A percentile compares a stretch with the other conserved stretches of the same genome.
Evolutionary conservation across 208 protist species (phyloP).

Genomic region (Angomonas deanei): DNA sequence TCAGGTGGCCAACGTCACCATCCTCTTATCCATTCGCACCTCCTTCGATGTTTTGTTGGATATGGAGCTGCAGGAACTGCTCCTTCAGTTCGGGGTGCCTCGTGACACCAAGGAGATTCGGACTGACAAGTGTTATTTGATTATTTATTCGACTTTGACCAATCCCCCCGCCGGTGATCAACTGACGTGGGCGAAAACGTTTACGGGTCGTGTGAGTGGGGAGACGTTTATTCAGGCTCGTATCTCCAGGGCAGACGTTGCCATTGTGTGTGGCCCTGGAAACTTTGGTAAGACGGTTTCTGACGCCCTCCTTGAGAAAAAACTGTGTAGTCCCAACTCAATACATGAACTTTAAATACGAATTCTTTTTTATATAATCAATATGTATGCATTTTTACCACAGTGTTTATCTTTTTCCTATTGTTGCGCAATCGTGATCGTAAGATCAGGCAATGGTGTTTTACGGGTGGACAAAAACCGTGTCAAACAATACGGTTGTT

Average conservation of each 20-base stretch:
- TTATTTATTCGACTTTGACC: background rate
- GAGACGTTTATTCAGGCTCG: slow-evolving; percentile 1
- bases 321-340: slow-evolving; percentile 35
- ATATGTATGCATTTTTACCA: background rate
- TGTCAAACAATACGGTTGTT: no score
- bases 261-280: slow-evolving; percentile 55
- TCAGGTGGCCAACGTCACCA: slow-evolving; percentile 37
- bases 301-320: slow-evolving; percentile 18
- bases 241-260: slow-evolving; percentile 15
- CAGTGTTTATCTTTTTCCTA: no score
- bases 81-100: slow-evolving; percentile 12
- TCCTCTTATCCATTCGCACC: slow-evolving; percentile 39
- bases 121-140: background rate
- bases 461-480: no score
- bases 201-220: slow-evolving; percentile 4
- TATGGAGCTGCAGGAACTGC: slow-evolving; percentile 34
- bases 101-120: slow-evolving; percentile 1
- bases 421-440: no score
- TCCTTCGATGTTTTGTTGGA: slow-evolving; percentile 31
- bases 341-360: background rate
- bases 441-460: no score
- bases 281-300: slow-evolving; percentile 30
- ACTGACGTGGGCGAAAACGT: slow-evolving; percentile 9
- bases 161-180: background rate
- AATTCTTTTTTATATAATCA: background rate